phyloP scores from a whole-genome alignment of 1,139 yeast species.

The Taiozyma sp. region DNA sequence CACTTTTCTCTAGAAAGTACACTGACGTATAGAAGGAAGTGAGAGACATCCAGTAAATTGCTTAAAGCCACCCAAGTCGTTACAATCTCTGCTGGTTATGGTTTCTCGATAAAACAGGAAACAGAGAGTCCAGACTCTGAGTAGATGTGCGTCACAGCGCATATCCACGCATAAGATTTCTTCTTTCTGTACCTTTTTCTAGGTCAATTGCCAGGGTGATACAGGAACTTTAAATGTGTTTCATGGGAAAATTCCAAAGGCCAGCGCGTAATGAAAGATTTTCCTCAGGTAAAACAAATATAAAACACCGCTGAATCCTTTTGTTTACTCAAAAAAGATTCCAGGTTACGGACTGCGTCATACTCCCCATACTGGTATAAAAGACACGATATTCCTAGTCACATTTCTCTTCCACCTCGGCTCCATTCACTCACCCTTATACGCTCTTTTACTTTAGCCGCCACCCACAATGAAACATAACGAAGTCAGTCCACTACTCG shows the following conservation, averaged over 20 bases:
- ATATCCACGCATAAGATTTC: not conserved
- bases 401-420: not conserved
- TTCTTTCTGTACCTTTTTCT: not conserved
- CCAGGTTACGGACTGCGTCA: not conserved
- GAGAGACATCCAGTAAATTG: too few relatives aligned
- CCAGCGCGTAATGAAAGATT: not conserved
- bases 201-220: not conserved
- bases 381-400: not conserved
- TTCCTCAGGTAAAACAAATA: not conserved
- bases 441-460: not conserved
- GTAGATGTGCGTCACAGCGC: not conserved
- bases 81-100: too few relatives aligned
- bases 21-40: too few relatives aligned
- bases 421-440: not conserved
- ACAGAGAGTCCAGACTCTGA: not conserved
- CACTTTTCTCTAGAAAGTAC: too few relatives aligned
- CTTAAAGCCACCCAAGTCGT: too few relatives aligned
- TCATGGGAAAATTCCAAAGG: not conserved
- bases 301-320: not conserved
- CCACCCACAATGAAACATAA: conserved; percentile 1
- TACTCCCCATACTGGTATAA: not conserved
- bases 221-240: not conserved
- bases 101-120: not conserved
- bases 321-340: not conserved
- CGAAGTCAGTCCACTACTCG: conserved; percentile 11